A percentile compares a stretch with the other conserved stretches of the same genome.
Conservation (phyloP, 306 rosid genomes). For the Styphnolobium japonicum region DNA sequence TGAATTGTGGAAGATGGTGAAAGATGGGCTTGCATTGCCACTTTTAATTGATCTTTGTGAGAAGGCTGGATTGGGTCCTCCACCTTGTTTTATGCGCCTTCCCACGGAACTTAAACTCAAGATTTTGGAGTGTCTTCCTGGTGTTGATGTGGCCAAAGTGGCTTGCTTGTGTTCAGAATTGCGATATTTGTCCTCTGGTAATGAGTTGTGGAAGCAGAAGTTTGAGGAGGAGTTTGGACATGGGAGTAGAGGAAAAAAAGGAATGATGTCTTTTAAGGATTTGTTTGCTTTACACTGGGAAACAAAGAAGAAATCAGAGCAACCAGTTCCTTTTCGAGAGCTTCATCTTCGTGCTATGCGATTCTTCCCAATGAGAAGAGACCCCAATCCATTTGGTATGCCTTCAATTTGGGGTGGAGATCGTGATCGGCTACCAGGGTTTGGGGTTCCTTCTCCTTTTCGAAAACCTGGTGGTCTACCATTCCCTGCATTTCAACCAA, state of each 20-base stretch:
- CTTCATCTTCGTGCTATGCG: not conserved
- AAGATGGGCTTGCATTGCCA: conserved; percentile 74
- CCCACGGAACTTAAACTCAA: conserved; percentile 62
- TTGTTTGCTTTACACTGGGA: conserved; percentile 32
- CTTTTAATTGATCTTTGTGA: conserved; percentile 74
- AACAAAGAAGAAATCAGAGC: conserved; percentile 25
- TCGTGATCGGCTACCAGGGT: conserved; percentile 34
- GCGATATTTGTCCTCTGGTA: conserved; percentile 36
- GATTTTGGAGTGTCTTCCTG: conserved; percentile 63
- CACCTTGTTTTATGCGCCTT: conserved; percentile 68
- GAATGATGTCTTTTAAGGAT: conserved; percentile 31
- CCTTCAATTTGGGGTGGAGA: conserved; percentile 45
- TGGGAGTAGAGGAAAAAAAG: not conserved
- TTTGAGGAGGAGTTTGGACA: conserved; percentile 41
- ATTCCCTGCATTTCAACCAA: not conserved
- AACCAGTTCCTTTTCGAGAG: not conserved
- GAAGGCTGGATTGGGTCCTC: conserved; percentile 54
- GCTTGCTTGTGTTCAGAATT: conserved; percentile 56
- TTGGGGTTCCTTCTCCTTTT: conserved; percentile 11
- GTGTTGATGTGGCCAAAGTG: conserved; percentile 54
- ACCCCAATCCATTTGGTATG: conserved; percentile 22
- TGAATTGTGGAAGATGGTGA: conserved; percentile 75
- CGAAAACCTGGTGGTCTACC: conserved; percentile 21
- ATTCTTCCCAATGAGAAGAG: not conserved
- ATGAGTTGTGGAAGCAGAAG: conserved; percentile 73